A percentile compares a stretch with the other conserved stretches of the same genome.
phyloP scores from a whole-genome alignment of 768 basidiomycete genomes.

The Mycena chlorophos region DNA sequence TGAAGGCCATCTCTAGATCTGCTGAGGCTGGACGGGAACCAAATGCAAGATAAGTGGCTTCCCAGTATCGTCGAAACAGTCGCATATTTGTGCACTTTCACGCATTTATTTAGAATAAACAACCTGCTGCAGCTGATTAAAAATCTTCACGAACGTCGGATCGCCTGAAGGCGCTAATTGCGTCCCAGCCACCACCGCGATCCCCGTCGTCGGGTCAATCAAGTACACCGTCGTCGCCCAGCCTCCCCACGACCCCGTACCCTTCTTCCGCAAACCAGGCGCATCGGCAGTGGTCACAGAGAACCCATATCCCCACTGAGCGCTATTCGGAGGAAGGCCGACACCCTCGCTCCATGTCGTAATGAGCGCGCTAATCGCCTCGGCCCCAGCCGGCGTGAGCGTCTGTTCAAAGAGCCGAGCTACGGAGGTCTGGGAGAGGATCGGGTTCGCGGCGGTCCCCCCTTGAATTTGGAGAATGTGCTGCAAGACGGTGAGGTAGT shows the following conservation, averaged over 20 bases:
- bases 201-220: conserved; percentile 8
- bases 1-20: no score
- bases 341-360: not conserved
- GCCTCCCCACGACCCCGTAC: conserved; percentile 15
- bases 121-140: conserved; percentile 4
- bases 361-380: not conserved
- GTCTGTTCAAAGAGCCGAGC: conserved; percentile 5
- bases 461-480: conserved; percentile 16
- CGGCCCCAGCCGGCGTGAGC: not conserved
- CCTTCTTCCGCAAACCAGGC: conserved; percentile 1
- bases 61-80: no score
- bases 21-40: no score
- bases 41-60: no score
- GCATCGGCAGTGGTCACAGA: conserved; percentile 5
- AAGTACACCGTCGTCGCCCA: conserved; percentile 14
- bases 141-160: not conserved
- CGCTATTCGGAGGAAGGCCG: not conserved
- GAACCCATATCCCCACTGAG: conserved; percentile 7
- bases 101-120: no score
- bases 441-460: conserved; percentile 6
- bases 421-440: conserved; percentile 12
- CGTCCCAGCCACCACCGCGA: conserved; percentile 11
- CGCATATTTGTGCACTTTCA: no score
- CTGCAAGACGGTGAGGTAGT: conserved; percentile 24
- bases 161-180: conserved; percentile 3